Evolutionary conservation across 345 rosid genomes (phyloP), one percentile per base, ranked within the genome.

Genomic region (Rhizophora mangle): DNA sequence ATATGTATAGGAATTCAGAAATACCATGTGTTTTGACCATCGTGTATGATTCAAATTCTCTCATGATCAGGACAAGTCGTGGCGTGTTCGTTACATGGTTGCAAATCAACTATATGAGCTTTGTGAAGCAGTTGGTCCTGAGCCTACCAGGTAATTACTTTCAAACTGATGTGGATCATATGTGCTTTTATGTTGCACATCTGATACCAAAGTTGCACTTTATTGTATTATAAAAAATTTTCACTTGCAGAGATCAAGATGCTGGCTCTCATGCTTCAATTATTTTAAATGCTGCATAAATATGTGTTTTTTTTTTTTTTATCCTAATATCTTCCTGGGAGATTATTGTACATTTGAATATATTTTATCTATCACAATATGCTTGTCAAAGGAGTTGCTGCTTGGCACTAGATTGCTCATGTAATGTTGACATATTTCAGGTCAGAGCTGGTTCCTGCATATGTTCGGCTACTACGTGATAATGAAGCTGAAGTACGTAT

Each of bases 401-500:
- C 49, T 69, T 55, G 43, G 46, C 32, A 56, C 26, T 31, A 18
- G 32, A 29, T 32, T 61, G 37, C 46, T 60, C 56, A 22, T 63
- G 31, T 68, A 60, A 64, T 39, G 47, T 36, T 71, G 65, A 29
- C 56, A 19, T 75, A 36, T 72, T n/a, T 67, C 60, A 94, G 98
- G 87, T 69, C 83, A 68, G 96, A 89, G 52, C 77, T 94, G 83
- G 96, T 91, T 53, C 98, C 97, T 69, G 97, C 98, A 64, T 94
- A 91, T 78, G 97, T 89, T 66, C 91, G 90, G 63, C 74, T 94
- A 69, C 98, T 94, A 61, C 91, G 97, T 57, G 98, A 94, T 75
- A 89, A 88, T 82, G 98, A 94, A 79, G 98, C 98, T 76, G 98
- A 94, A 88, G 97, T 94, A 36, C 91, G 98, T 51, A 94, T 91